Evolutionary conservation across 2,329 filamentous ascomycete genomes (phyloP), one percentile per base, ranked within the genome.

Genomic region (Pseudopithomyces chartarum): DNA sequence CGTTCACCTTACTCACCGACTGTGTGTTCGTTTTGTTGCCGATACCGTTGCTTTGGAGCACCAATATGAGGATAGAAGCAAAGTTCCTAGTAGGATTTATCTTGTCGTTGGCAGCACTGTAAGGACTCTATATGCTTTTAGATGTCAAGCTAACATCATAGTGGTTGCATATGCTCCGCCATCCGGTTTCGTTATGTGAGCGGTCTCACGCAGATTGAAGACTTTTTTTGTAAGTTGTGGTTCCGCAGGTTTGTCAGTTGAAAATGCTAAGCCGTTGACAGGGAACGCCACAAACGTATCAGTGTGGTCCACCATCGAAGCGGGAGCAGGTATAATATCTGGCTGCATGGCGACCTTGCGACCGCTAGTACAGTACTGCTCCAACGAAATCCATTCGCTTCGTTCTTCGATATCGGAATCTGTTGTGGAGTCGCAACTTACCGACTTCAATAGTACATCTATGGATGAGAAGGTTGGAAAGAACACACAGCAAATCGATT

Each of bases 51-150:
- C 76, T 88, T 2, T 82, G 79, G 75, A 79, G 82, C 32, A 69
- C 86, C 39, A 82, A 85, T 56, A 86, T 88, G 81, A 78, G 80
- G 44, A 63, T 63, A 12, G 77, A 76, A 48, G 80, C 79, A 2
- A 88, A 87, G 64, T 39, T 81, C 10, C 82, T 82, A 0, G 73
- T 87, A 22, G 80, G 82, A 12, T 74, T 80, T 17, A 79, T 88
- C 38, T 73, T 88, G 54, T 78, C 78, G 7, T 77, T 88, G 68
- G 73, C 67, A 36, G 64, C 73, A 23, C 53, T 70, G 71, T 74
- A 58, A 54, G 67, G 15, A 60, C 15, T 8, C 17, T 23, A 11
- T 43, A 1, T 5, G 12, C 11, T 23, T 11, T 11, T 2, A 12
- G 6, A 10, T 38, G 6, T 11, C 2, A 19, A 38, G 26, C 64